Evolutionary conservation across 2,329 filamentous ascomycete genomes (phyloP).

Genomic region (Xylaria sp.): DNA sequence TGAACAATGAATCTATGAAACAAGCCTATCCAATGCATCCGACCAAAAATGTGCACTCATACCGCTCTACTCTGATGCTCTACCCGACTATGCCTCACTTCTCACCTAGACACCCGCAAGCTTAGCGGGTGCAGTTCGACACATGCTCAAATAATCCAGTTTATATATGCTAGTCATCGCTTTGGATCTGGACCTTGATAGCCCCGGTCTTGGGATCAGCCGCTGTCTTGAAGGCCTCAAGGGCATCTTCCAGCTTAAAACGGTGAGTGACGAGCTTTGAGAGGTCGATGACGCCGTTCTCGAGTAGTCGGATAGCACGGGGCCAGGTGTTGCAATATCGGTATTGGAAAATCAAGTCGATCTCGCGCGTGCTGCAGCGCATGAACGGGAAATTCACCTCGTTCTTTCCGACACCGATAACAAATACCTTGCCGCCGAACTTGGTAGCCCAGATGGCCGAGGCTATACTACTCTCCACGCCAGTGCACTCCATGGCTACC

Average conservation of each 20-base stretch:
- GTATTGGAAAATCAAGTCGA: constrained; percentile 97
- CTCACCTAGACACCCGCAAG: neutral
- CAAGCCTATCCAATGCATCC: constrained; percentile 1
- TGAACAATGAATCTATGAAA: constrained; percentile 16
- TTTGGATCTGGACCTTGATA: constrained; percentile 98
- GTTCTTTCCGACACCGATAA: constrained; percentile 93
- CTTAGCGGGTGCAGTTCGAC: neutral
- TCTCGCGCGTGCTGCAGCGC: constrained; percentile 86
- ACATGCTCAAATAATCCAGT: neutral
- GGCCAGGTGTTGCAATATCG: constrained; percentile 97
- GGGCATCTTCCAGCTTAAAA: constrained; percentile 82
- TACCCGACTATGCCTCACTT: neutral
- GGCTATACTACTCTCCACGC: constrained; percentile 86
- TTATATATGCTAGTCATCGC: constrained; percentile 51
- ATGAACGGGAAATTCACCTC: constrained; percentile 97
- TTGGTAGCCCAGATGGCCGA: constrained; percentile 88
- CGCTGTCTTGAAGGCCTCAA: constrained; percentile 89
- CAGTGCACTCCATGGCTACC: constrained; percentile 89
- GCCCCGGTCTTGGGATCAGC: constrained; percentile 87
- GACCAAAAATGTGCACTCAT: constrained; percentile 15
- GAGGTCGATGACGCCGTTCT: constrained; percentile 83
- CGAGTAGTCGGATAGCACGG: constrained; percentile 83
- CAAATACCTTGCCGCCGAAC: constrained; percentile 96
- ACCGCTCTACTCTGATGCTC: constrained; percentile 11
- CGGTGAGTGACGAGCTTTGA: constrained; percentile 86